A percentile compares a stretch with the other conserved stretches of the same genome.
These are phyloP conservation scores for Solanum dulcamara DNA, from an alignment of 257 asterid genomes.

Conservation along the genomic window DNA sequence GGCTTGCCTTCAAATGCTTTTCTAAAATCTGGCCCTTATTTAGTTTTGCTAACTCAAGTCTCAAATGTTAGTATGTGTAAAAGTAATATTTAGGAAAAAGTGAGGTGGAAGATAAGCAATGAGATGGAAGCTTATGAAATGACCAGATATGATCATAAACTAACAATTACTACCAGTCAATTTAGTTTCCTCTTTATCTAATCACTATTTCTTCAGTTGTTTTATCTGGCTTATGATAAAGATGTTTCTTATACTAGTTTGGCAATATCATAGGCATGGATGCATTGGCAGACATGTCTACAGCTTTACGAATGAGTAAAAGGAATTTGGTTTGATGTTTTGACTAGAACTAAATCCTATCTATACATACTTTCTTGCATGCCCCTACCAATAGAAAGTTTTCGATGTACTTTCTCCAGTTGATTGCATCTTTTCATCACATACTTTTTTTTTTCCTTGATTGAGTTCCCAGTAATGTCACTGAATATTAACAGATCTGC, in stretches of 20 bases:
- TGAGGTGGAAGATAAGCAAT: background rate
- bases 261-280: background rate
- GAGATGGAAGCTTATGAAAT: background rate
- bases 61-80: background rate
- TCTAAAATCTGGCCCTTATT: background rate
- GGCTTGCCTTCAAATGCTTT: background rate
- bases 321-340: background rate
- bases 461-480: background rate
- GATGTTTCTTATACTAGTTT: background rate
- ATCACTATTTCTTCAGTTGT: background rate
- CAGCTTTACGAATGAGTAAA: background rate
- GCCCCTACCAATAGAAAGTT: background rate
- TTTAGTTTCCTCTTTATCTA: background rate
- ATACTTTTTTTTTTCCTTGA: background rate
- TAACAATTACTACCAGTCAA: background rate
- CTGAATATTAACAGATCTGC: slow-evolving; percentile 47
- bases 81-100: background rate
- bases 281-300: background rate
- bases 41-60: background rate
- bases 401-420: background rate
- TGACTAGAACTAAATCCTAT: background rate
- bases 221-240: background rate
- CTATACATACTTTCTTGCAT: background rate
- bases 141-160: background rate
- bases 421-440: background rate